Evolutionary conservation across 2,329 filamentous ascomycete species (phyloP).

Genomic region (Dactylellina drechsleri): DNA sequence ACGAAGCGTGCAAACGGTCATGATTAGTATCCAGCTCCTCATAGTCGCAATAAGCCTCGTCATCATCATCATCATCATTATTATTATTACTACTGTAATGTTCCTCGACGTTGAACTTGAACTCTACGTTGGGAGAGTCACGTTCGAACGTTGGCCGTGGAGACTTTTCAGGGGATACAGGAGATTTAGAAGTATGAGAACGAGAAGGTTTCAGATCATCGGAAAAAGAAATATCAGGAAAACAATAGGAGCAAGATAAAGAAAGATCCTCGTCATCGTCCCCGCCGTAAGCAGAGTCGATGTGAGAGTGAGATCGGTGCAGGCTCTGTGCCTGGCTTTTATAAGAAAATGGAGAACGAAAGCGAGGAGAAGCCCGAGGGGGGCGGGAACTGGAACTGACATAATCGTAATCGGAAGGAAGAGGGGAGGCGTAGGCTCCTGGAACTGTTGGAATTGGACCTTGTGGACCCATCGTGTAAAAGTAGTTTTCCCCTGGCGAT

Average conservation of each 20-base stretch:
- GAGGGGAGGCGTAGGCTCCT: constrained; percentile 43
- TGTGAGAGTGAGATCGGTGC: constrained; percentile 53
- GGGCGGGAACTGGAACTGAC: constrained; percentile 46
- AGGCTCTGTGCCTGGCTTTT: constrained; percentile 52
- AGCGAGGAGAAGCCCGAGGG: constrained; percentile 53
- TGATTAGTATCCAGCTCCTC: constrained; percentile 54
- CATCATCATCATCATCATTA: constrained; percentile 7
- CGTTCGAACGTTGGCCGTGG: constrained; percentile 45
- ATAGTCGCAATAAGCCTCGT: constrained; percentile 51
- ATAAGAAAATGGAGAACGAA: constrained; percentile 47
- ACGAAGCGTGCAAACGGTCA: constrained; percentile 54
- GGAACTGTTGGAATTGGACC: constrained; percentile 44
- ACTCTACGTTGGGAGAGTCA: constrained; percentile 55
- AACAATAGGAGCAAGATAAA: constrained; percentile 50
- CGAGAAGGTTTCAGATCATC: constrained; percentile 34
- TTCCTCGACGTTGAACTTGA: constrained; percentile 52
- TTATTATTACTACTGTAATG: constrained; percentile 12
- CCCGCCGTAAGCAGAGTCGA: constrained; percentile 51
- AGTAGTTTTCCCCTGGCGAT: constrained; percentile 45
- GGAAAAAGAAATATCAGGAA: constrained; percentile 52
- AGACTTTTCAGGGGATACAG: constrained; percentile 52
- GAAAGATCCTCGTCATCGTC: constrained; percentile 50
- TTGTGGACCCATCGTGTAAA: constrained; percentile 47
- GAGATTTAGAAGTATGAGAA: constrained; percentile 42
- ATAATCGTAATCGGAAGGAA: constrained; percentile 52